phyloP scores from a whole-genome alignment of 2,329 filamentous ascomycete species.

The Pseudogymnoascus sp. region DNA sequence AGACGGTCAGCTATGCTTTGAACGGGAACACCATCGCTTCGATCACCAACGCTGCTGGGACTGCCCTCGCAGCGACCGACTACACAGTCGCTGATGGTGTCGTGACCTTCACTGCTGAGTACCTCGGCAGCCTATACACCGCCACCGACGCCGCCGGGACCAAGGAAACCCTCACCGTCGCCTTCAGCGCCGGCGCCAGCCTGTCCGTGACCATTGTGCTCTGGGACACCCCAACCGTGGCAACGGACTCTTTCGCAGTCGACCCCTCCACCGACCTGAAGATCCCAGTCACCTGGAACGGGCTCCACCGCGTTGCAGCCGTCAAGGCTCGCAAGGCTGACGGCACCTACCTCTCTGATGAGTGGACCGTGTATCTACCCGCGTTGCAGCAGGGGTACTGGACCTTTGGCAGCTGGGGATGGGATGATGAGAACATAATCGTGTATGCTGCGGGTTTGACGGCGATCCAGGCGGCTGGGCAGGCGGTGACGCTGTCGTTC shows the following conservation, averaged over 20 bases:
- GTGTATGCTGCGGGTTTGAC: constrained; percentile 39
- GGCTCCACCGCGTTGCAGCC: constrained; percentile 42
- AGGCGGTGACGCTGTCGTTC: constrained; percentile 42
- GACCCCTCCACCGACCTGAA: constrained; percentile 25
- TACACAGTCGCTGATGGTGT: constrained; percentile 40
- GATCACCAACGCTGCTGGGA: constrained; percentile 33
- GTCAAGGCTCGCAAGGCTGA: constrained; percentile 43
- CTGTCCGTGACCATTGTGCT: constrained; percentile 43
- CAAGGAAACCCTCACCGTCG: constrained; percentile 43
- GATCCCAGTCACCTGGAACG: constrained; percentile 47
- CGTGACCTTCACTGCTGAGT: constrained; percentile 41
- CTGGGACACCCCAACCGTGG: constrained; percentile 39
- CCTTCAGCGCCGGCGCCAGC: constrained; percentile 44
- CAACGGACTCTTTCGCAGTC: constrained; percentile 13
- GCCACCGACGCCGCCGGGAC: constrained; percentile 36
- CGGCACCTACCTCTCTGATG: constrained; percentile 45
- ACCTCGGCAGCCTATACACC: constrained; percentile 40
- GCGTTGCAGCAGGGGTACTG: constrained; percentile 43
- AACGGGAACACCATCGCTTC: constrained; percentile 46
- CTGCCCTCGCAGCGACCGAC: constrained; percentile 34
- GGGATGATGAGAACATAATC: constrained; percentile 39
- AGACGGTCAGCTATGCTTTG: constrained; percentile 42
- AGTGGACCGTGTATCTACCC: constrained; percentile 48
- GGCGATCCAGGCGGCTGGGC: constrained; percentile 38
- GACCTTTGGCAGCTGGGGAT: constrained; percentile 46